Conservation (phyloP, 768 basidiomycete species). For the Suillus americanus region DNA sequence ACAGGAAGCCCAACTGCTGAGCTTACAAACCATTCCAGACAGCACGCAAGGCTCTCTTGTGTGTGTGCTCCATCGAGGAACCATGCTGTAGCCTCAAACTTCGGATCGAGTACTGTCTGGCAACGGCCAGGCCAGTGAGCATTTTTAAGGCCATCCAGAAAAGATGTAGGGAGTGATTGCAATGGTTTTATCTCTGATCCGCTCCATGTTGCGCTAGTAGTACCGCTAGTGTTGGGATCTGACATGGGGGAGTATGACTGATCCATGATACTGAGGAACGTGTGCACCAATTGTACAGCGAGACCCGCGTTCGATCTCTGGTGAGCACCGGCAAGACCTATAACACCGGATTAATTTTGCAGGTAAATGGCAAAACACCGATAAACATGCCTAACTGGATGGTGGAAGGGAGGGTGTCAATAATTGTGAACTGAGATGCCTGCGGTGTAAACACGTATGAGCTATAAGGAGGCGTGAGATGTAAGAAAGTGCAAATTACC, state of each 20-base stretch:
- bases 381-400: slow-evolving; percentile 59
- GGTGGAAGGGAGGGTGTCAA: slow-evolving; percentile 47
- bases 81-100: slow-evolving; percentile 61
- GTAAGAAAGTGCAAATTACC: slow-evolving; percentile 36
- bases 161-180: slow-evolving; percentile 45
- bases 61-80: slow-evolving; percentile 97
- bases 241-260: slow-evolving; percentile 1
- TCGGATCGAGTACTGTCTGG: slow-evolving; percentile 73
- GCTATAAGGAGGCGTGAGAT: too few species aligned
- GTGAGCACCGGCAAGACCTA: slow-evolving; percentile 84
- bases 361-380: background rate
- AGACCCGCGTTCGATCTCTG: slow-evolving; percentile 87
- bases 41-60: slow-evolving; percentile 81
- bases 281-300: slow-evolving; percentile 69
- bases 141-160: slow-evolving; percentile 61
- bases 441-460: slow-evolving; percentile 24
- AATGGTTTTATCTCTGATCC: slow-evolving; percentile 9
- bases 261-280: slow-evolving; percentile 52
- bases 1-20: slow-evolving; percentile 50
- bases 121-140: slow-evolving; percentile 95
- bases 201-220: background rate
- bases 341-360: slow-evolving; percentile 2
- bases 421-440: slow-evolving; percentile 69
- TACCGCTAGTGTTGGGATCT: background rate
- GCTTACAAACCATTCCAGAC: slow-evolving; percentile 84